Conservation (phyloP, 805 yeast species). For the Yarrowia bubula region DNA sequence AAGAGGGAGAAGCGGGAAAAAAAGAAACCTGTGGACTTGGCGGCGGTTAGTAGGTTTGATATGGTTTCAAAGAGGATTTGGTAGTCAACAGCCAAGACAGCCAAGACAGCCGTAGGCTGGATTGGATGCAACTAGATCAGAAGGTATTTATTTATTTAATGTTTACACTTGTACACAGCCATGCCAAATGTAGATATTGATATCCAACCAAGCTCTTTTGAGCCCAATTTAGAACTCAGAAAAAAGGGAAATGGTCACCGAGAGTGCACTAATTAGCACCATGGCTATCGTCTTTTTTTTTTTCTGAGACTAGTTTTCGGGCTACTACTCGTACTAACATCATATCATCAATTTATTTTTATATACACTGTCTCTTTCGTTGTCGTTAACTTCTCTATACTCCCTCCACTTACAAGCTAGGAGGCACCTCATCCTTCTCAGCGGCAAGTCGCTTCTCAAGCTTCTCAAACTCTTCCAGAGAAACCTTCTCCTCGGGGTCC, state of each 20-base stretch:
- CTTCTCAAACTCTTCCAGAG: constrained; percentile 79
- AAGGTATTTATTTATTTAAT: neutral
- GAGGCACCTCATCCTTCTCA: constrained; percentile 35
- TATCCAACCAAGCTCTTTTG: no score
- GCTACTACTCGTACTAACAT: neutral
- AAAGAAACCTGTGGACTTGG: constrained; percentile 39
- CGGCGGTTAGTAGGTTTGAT: constrained; percentile 58
- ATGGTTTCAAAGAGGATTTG: constrained; percentile 78
- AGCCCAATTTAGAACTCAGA: no score
- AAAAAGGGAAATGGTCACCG: no score
- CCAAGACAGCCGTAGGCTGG: no score
- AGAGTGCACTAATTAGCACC: no score
- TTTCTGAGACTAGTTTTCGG: no score
- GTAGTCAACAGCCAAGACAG: constrained; percentile 42
- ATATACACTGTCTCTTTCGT: constrained; percentile 2
- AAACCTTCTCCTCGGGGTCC: constrained; percentile 73
- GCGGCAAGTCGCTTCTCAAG: constrained; percentile 59
- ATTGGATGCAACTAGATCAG: neutral
- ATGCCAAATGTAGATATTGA: no score
- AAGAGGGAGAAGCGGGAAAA: constrained; percentile 33
- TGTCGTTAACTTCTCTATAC: neutral
- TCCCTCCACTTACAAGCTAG: neutral
- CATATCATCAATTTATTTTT: neutral
- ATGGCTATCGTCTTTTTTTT: no score
- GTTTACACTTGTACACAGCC: no score